Base-by-base conservation (phyloP, 306 rosid genomes). In the Gastrolobium villosum region DNA sequence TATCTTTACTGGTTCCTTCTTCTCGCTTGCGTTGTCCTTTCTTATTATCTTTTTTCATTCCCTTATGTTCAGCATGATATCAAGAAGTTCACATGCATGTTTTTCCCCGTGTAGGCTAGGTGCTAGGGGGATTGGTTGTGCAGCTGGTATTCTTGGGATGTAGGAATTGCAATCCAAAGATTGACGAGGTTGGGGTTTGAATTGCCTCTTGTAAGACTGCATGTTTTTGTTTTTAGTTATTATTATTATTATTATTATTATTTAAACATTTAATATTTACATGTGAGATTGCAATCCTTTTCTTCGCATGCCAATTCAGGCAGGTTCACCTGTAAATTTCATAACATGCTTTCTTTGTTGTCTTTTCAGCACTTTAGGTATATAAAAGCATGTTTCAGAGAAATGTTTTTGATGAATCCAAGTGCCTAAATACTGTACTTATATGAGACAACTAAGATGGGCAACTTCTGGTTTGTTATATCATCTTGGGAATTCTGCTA, bases 141-240 rank as follows among this genome's bases (percentile, higher is more conserved):
- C 85, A 53, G 79, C 81, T 52, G 85, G 68, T 79, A 65, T 75
- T 69, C 79, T 71, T 75, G 60, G 41, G 79, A 84, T 79, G 76
- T 84, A 49, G 79, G 73, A 79, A 69, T 69, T 79, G 70, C 84
- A 39, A 49, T 74, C 44, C 84, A 69, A 64, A 39, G 79, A 70
- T 46, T 75, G 75, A 54, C 37, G 14, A 73, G 54, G 65, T 79
- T 84, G 82, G 87, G 75, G 75, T 60, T 65, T 61, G 70, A 62
- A 69, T 65, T 44, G 56, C 56, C 36, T 79, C 57, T 34, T 74
- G 80, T 67, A 83, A 78, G 64, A 83, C 10, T 59, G 72, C 77
- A 40, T 35, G 77, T 52, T 67, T 75, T 75, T 62, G 36, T 43
- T 35, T 2, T 50, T n/a, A n/a, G n/a, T n/a, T n/a, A n/a, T n/a